Evolutionary conservation across 2,329 filamentous ascomycete genomes (phyloP).

Genomic region (Alternaria solani): DNA sequence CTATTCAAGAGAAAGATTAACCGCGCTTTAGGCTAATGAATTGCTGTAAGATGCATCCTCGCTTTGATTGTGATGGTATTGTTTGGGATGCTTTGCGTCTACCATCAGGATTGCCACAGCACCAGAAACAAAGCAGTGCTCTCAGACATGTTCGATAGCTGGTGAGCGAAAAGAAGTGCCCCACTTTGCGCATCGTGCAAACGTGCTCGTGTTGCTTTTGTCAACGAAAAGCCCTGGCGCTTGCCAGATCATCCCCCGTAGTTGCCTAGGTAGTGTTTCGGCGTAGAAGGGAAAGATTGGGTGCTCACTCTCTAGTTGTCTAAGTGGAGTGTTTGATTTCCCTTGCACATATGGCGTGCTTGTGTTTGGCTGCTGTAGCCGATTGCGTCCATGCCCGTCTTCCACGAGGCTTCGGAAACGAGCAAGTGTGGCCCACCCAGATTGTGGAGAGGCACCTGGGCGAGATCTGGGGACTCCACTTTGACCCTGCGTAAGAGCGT

Average conservation of each 20-base stretch:
- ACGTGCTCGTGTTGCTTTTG: background rate
- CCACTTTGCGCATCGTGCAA: background rate
- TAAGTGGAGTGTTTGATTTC: no score
- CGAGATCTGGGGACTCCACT: conserved; percentile 29
- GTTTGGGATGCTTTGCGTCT: conserved; percentile 3
- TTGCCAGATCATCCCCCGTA: background rate
- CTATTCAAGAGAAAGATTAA: no score
- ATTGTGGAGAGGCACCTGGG: conserved; percentile 10
- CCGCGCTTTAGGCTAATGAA: conserved; percentile 14
- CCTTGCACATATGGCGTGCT: background rate
- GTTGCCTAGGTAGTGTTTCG: no score
- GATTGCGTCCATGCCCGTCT: background rate
- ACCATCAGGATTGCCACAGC: background rate
- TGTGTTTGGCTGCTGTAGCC: background rate
- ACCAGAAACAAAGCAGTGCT: background rate
- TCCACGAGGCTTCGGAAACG: conserved; percentile 3
- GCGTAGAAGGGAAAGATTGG: no score
- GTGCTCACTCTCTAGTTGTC: no score
- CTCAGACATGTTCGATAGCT: background rate
- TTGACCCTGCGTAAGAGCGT: conserved; percentile 29
- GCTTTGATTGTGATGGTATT: background rate
- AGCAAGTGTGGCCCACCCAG: conserved; percentile 5
- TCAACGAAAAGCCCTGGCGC: background rate
- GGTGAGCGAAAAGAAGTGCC: background rate
- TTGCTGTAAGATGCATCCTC: background rate